These are phyloP conservation scores for Exserohilum turcica DNA, from an alignment of 2,329 filamentous ascomycete species.

Conservation along the genomic window DNA sequence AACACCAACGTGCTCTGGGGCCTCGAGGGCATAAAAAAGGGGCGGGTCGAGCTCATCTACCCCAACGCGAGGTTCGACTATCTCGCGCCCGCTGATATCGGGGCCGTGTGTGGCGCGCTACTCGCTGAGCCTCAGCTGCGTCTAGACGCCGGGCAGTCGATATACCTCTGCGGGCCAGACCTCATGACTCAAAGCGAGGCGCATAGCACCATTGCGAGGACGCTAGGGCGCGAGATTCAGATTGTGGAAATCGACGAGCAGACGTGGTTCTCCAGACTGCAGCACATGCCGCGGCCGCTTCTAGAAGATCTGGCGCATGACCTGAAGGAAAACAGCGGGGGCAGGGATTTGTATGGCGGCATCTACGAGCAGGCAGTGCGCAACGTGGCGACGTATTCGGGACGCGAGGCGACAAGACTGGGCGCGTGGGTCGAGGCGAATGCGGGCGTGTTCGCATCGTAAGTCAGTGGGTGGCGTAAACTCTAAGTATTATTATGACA, in stretches of 20 bases:
- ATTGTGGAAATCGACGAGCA: slow-evolving; percentile 7
- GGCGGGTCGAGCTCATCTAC: slow-evolving; percentile 40
- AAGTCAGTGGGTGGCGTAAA: too few species aligned
- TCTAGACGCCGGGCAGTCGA: slow-evolving; percentile 36
- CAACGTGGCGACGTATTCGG: slow-evolving; percentile 10
- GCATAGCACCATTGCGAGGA: slow-evolving; percentile 2
- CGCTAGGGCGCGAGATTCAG: slow-evolving; percentile 6
- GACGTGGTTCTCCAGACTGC: slow-evolving; percentile 1
- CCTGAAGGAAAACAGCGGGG: slow-evolving; percentile 64
- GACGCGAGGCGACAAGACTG: slow-evolving; percentile 11
- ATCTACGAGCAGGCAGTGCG: slow-evolving; percentile 30
- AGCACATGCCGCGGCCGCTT: slow-evolving; percentile 1
- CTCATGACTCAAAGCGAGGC: slow-evolving; percentile 28
- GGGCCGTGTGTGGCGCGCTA: slow-evolving; percentile 49
- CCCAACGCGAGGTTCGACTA: slow-evolving; percentile 46
- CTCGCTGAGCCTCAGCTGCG: slow-evolving; percentile 40
- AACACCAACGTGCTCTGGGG: slow-evolving; percentile 50
- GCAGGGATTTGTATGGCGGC: slow-evolving; percentile 31
- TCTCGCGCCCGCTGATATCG: slow-evolving; percentile 54
- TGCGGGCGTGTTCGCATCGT: slow-evolving; percentile 1
- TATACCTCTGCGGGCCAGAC: slow-evolving; percentile 46
- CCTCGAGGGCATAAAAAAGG: slow-evolving; percentile 31
- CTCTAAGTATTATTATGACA: too few species aligned
- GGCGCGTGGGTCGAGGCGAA: slow-evolving; percentile 11
- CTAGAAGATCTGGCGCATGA: slow-evolving; percentile 3